Percentiles rank a stretch among this genome's conserved stretches.
Conservation (phyloP, 1,284 basidiomycete species). For the Austroboletus niveus region DNA sequence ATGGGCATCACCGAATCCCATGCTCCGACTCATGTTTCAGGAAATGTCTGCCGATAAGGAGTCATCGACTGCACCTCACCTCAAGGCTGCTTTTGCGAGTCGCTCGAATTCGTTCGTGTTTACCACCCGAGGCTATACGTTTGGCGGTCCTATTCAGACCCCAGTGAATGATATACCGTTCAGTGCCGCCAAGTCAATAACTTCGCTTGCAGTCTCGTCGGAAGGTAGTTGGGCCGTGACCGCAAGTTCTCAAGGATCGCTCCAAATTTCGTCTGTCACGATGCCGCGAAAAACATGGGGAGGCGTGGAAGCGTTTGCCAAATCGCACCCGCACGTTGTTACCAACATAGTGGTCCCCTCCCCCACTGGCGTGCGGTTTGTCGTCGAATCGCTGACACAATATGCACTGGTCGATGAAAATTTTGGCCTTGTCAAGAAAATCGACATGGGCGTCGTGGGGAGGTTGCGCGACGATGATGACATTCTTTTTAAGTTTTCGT, state of each 20-base stretch:
- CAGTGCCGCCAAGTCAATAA: not conserved
- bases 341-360: not conserved
- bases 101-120: slow-evolving; percentile 10
- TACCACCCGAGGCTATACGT: not conserved
- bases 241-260: slow-evolving; percentile 1
- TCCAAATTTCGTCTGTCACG: slow-evolving; percentile 16
- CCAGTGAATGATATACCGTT: slow-evolving; percentile 1
- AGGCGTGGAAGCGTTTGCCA: not conserved
- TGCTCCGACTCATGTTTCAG: not conserved
- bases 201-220: slow-evolving; percentile 10
- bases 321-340: not conserved
- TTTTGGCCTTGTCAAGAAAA: slow-evolving; percentile 7
- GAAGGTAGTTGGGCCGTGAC: slow-evolving; percentile 18
- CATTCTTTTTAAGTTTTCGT: slow-evolving; percentile 15
- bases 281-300: slow-evolving; percentile 7
- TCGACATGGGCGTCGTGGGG: slow-evolving; percentile 9
- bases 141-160: not conserved
- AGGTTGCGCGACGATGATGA: not conserved
- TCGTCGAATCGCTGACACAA: not conserved
- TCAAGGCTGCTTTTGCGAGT: slow-evolving; percentile 2
- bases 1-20: slow-evolving; percentile 7
- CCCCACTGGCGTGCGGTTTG: slow-evolving; percentile 12
- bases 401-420: slow-evolving; percentile 15
- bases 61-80: not conserved
- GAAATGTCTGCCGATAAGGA: not conserved